Evolutionary conservation across 352 stramenopile genomes (phyloP), one percentile per base, ranked within the genome.

Genomic region (Phytopythium vexans): DNA sequence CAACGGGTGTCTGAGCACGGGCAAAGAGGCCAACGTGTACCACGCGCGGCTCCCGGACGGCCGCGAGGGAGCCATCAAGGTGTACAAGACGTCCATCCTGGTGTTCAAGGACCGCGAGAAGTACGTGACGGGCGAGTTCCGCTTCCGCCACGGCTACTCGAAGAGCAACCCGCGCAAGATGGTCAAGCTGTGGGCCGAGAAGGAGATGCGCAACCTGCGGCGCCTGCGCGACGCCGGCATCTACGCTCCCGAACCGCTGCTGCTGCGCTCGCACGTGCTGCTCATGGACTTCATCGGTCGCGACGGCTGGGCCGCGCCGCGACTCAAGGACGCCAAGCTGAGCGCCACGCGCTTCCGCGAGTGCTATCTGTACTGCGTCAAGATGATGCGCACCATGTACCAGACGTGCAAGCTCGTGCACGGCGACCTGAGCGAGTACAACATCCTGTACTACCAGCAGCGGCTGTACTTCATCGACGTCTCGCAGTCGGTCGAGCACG

Each of bases 41-140:
- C 98, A 99, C 62, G 97, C 97, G 41, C 66, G 77, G 8, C 64
- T 94, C 8, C 63, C 70, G 6, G 70, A 88, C 49, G 84, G 66
- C 45, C 56, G 66, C 12, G 96, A 98, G 35, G 79, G 76, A 8
- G 84, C 84, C 21, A 86, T 92, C 54, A 90, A 90, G 59, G 79
- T 91, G 8, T 94, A 92, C 77, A 92, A 92, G 72, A 91, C 82
- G 6, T 88, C 81, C 41, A 94, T 99, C 58, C 74, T 99, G 15
- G 97, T 99, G n/a, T 99, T 99, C 66, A 99, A 99, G 63, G 97
- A 99, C 82, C 79, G 97, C n/a, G 96, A 99, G 58, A 98, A 98
- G 74, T 99, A 99, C 74, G 96, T 99, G 6, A 89, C 84, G 6
- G 97, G 97, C 58, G 97, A 99, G 77, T 98, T 99, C 74, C 90